These are phyloP conservation scores for Aspergillus sp. DNA, from an alignment of 2,329 filamentous ascomycete species.

Conservation along the genomic window DNA sequence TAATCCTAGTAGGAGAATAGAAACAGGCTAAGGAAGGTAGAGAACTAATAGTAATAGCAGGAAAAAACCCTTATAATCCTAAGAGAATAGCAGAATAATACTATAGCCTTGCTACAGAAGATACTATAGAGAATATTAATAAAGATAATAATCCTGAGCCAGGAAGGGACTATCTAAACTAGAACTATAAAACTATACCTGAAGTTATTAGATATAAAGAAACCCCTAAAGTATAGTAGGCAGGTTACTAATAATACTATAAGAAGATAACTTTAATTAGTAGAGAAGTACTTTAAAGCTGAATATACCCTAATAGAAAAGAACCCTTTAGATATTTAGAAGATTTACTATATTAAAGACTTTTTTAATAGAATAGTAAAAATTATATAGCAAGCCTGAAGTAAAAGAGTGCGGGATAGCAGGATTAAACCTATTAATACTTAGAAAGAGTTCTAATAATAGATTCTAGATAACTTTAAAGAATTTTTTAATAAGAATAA, in stretches of 20 bases:
- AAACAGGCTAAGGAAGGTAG: too few relatives aligned
- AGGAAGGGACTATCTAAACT: too few relatives aligned
- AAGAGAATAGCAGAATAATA: too few relatives aligned
- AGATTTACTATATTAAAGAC: background rate
- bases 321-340: background rate
- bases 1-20: too few relatives aligned
- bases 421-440: background rate
- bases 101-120: too few relatives aligned
- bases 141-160: too few relatives aligned
- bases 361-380: background rate
- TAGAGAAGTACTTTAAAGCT: background rate
- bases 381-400: background rate
- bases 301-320: background rate
- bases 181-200: background rate
- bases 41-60: too few relatives aligned
- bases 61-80: too few relatives aligned
- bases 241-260: background rate
- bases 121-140: accelerated
- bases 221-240: background rate
- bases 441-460: background rate
- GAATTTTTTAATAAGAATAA: background rate
- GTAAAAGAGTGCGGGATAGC: background rate
- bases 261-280: background rate
- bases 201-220: background rate
- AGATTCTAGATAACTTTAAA: background rate